Evolutionary conservation across 2,329 filamentous ascomycete genomes (phyloP), one percentile per base, ranked within the genome.

Genomic region (Aureobasidium subglaciale): DNA sequence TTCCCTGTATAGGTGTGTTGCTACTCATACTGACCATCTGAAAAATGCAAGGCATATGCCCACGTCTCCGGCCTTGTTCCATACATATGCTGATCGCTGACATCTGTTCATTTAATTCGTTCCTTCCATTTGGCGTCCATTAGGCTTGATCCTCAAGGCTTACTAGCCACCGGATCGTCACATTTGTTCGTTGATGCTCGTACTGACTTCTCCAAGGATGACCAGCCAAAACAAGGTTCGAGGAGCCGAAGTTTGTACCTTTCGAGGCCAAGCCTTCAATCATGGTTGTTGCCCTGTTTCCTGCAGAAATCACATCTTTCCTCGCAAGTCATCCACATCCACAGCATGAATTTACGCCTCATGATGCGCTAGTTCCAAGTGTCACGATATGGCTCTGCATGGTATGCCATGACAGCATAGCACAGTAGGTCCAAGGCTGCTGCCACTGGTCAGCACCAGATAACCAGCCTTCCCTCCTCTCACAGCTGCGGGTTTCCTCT

Each of bases 201-300:
- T 16, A 22, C n/a, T 13, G 1, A 7, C 16, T 50, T 24, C 13
- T 11, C 8, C 18, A 35, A 35, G 5, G 13, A 48, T 41, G 15
- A 20, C n/a, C 18, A 52, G 32, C 18, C 8, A 41, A 32, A 40
- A 40, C 37, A 54, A 54, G 50, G 50, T 54, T 43, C 8, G 38
- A 54, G 50, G 50, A 43, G 50, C 50, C 50, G 38, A 43, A 54
- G 18, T 43, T 18, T 54, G 50, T 42, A 43, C 29, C 48, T 11
- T 42, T 42, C 7, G 25, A n/a, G 35, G 38, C 35, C 49, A 53
- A 53, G 27, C 24, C 46, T 37, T 37, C 22, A 13, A 30, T 16
- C 35, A 22, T 41, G 24, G 25, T 40, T n/a, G n/a, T n/a, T 25
- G 48, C 48, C 48, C 27, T 41, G 25, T 48, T 25, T 15, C 45